These are phyloP conservation scores for Flaveria robusta DNA, from an alignment of 129 eudicot species.

Conservation along the genomic window DNA sequence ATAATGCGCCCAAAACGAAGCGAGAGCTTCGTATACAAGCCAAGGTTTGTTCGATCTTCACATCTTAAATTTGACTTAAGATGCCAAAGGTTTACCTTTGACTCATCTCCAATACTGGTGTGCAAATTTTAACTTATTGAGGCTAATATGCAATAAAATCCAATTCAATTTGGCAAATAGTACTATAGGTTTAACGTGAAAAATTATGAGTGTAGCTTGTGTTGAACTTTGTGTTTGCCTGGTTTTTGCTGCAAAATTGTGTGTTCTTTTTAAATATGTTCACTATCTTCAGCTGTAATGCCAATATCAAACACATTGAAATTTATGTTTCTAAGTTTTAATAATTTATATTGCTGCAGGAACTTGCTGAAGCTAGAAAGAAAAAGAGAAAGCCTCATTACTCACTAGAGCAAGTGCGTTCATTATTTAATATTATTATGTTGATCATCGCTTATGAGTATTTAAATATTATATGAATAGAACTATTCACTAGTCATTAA, in stretches of 20 bases:
- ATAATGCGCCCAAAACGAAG: constrained; percentile 48
- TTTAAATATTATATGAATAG: not conserved
- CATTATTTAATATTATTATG: not conserved
- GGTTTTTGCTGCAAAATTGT: not conserved
- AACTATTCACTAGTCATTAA: not conserved
- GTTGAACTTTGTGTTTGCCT: not conserved
- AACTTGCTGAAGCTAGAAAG: constrained; percentile 86
- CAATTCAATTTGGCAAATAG: no score
- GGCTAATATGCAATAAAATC: not conserved
- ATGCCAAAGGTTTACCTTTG: no score
- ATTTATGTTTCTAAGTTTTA: no score
- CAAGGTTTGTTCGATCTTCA: constrained; percentile 46
- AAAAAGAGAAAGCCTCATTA: constrained; percentile 87
- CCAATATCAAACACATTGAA: no score
- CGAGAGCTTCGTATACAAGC: constrained; percentile 59
- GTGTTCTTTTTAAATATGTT: no score
- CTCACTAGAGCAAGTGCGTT: constrained; percentile 75
- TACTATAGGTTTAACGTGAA: constrained; percentile 8
- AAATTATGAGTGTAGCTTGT: not conserved
- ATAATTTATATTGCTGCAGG: constrained; percentile 64
- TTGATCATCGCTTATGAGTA: not conserved
- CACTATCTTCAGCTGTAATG: no score
- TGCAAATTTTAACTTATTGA: no score
- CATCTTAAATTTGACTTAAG: no score
- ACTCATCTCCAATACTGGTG: no score